Base-by-base conservation (phyloP, 768 basidiomycete species). In the Phaeotremella fagi region DNA sequence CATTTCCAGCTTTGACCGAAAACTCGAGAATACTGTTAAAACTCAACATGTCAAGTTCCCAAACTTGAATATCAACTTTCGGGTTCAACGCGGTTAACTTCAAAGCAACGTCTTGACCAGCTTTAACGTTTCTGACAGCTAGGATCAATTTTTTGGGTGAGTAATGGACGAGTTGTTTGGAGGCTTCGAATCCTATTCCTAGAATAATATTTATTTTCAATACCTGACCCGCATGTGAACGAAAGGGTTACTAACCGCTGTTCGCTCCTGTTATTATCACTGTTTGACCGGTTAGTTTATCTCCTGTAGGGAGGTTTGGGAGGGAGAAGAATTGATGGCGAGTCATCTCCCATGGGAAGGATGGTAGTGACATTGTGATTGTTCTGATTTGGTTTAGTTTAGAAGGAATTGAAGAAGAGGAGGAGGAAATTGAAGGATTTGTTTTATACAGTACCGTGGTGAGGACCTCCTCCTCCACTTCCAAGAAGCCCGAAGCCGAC, bases 181-280 rank as follows among this genome's bases (percentile, higher is more conserved):
- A 35, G 5, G 59, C 52, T 50, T 55, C 54, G 15, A 56, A 43
- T 7, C 59, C 59, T 26, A 60, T 27, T 9, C 59, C 59, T 60
- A 37, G 12, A 41, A 41, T 6, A 11, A 41, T 7, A 41, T 6
- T 12, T 7, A 41, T 7, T 33, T 7, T 16, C 31, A 33, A 33
- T 33, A 33, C 31, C 7, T 33, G n/a, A n/a, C n/a, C n/a, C n/a
- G 9, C 16, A 20, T 12, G 38, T 14, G 22, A 18, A 6, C 12
- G 22, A 18, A 22, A 11, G 7, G 38, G 18, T 41, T 9, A 18
- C 38, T 41, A 9, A 41, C 38, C 38, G 22, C 38, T 41, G 18
- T 7, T 41, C 7, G 38, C 38, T 14, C 38, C 38, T 18, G 38
- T 41, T 11, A 41, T 41, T 6, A 41, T 41, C 11, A 41, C 38